These are phyloP conservation scores for Haematococcus lacustris DNA, from an alignment of 139 green algal species.

Conservation along the genomic window DNA sequence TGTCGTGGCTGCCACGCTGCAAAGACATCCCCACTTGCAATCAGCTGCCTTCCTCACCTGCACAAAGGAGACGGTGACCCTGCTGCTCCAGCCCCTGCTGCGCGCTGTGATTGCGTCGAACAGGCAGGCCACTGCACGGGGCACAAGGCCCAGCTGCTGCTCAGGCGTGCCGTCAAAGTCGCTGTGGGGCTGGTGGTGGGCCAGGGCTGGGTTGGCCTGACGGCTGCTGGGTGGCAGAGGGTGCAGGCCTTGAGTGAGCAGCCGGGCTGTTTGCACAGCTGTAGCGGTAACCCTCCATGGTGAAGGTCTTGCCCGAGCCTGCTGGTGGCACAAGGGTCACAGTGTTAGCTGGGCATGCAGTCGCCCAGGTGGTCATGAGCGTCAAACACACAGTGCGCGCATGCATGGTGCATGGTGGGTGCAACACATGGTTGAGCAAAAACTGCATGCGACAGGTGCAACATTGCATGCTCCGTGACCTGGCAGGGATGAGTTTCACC, in stretches of 20 bases:
- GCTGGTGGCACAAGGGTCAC: slow-evolving; percentile 23
- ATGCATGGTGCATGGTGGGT: too few relatives aligned
- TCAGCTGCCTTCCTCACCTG: slow-evolving; percentile 25
- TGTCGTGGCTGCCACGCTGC: not conserved
- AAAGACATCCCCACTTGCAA: not conserved
- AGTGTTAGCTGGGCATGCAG: slow-evolving; percentile 4
- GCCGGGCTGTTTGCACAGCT: not conserved
- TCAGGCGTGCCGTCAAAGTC: slow-evolving; percentile 21
- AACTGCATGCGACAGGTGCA: too few relatives aligned
- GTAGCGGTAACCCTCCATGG: slow-evolving; percentile 51
- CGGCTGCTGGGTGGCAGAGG: not conserved
- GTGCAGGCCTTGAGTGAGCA: not conserved
- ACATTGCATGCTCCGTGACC: too few relatives aligned
- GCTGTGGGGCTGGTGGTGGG: not conserved
- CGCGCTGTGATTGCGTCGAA: slow-evolving; percentile 14
- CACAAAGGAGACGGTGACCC: slow-evolving; percentile 20
- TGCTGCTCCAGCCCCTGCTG: slow-evolving; percentile 5
- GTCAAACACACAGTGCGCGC: slow-evolving; percentile 21
- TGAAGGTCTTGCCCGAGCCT: slow-evolving; percentile 50
- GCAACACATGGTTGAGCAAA: too few relatives aligned
- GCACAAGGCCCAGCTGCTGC: slow-evolving; percentile 38
- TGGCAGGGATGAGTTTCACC: too few relatives aligned
- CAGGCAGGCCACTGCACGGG: slow-evolving; percentile 28
- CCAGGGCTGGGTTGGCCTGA: not conserved
- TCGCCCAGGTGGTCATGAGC: slow-evolving; percentile 5